Percentiles rank a stretch among this genome's conserved stretches.
Conservation (phyloP, 2,329 filamentous ascomycete species). For the Didymella glomerata region DNA sequence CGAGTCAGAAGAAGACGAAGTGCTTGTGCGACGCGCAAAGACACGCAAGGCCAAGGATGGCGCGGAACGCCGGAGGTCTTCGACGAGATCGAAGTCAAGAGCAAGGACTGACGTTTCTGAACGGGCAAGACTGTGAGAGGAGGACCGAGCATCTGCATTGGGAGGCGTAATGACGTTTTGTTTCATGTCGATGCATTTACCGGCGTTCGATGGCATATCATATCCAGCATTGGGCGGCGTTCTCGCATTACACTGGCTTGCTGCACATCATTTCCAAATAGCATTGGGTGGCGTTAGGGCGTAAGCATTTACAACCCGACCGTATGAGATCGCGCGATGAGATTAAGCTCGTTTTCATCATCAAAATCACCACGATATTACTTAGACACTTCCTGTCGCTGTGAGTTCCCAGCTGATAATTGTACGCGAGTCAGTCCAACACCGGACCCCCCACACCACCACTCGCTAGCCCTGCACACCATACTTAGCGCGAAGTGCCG, state of each 20-base stretch:
- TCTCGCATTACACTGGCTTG: conserved; percentile 21
- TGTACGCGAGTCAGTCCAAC: conserved; percentile 14
- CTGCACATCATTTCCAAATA: conserved; percentile 12
- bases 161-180: conserved; percentile 36
- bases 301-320: conserved; percentile 35
- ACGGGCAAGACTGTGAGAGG: conserved; percentile 41
- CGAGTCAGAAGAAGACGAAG: conserved; percentile 52
- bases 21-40: conserved; percentile 37
- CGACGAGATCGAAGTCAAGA: conserved; percentile 39
- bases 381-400: not conserved
- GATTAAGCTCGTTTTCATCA: not conserved
- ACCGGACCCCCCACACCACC: conserved; percentile 21
- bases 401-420: not conserved
- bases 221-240: conserved; percentile 33
- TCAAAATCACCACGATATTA: not conserved
- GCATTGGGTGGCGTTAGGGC: conserved; percentile 41
- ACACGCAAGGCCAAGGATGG: conserved; percentile 48
- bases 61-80: conserved; percentile 47
- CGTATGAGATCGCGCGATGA: conserved; percentile 5
- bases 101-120: conserved; percentile 39
- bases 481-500: conserved; percentile 25
- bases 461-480: conserved; percentile 26
- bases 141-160: conserved; percentile 36
- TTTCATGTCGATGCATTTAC: conserved; percentile 33
- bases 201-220: conserved; percentile 28